Conservation (phyloP, 331 rosid genomes). For the Malus hybrid region DNA sequence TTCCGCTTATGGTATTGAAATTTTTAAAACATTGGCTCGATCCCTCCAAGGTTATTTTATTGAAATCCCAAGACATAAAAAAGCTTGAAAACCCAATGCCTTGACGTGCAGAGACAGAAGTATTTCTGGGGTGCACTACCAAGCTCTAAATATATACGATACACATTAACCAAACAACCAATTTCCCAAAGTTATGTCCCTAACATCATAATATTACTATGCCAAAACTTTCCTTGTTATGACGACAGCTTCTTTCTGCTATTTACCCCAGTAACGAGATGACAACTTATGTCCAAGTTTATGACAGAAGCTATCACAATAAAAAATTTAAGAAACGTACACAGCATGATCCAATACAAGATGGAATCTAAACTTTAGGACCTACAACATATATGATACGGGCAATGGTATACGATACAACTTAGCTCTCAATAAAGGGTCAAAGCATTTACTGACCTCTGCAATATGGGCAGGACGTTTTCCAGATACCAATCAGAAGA, state of each 20-base stretch:
- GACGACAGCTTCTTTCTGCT: background rate
- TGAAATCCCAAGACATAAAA: background rate
- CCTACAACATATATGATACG: background rate
- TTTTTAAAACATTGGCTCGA: background rate
- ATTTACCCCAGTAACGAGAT: background rate
- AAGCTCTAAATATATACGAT: background rate
- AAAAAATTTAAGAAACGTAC: background rate
- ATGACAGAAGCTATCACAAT: background rate
- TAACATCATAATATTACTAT: background rate
- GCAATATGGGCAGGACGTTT: slow-evolving; percentile 38
- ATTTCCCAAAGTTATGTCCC: background rate
- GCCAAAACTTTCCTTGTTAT: background rate
- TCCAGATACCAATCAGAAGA: slow-evolving; percentile 42
- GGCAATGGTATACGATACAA: background rate
- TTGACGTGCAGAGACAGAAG: background rate
- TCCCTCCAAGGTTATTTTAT: background rate
- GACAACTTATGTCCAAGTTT: background rate
- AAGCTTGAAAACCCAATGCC: background rate
- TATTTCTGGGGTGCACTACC: background rate
- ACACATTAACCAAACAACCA: background rate
- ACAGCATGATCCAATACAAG: background rate
- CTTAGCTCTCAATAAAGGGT: background rate
- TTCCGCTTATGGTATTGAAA: background rate
- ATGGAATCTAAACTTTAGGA: background rate
- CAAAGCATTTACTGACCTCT: slow-evolving; percentile 21